Conservation (phyloP, 2,329 filamentous ascomycete genomes). For the Hypoxylon sp. region DNA sequence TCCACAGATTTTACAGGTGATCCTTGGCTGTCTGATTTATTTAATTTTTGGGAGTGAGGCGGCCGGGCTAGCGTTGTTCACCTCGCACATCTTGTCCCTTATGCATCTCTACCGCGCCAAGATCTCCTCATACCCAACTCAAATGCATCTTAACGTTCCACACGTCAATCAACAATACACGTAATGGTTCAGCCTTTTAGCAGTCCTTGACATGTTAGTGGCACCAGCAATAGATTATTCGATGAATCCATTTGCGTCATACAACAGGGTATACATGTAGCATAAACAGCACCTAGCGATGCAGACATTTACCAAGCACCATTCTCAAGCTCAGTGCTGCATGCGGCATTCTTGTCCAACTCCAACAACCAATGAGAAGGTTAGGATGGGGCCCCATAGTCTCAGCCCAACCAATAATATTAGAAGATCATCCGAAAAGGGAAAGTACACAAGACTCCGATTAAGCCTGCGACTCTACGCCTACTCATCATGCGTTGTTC, state of each 20-base stretch:
- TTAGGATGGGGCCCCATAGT: background rate
- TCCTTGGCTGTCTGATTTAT: conserved; percentile 25
- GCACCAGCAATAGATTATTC: background rate
- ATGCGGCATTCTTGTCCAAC: too few species aligned
- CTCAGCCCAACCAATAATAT: conserved; percentile 13
- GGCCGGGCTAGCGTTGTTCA: background rate
- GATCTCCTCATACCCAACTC: too few species aligned
- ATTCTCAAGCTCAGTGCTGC: too few species aligned
- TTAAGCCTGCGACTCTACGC: background rate
- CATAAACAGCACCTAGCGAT: too few species aligned
- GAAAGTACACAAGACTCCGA: conserved; percentile 7
- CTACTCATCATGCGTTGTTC: background rate
- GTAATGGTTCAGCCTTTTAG: background rate
- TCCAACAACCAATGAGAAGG: background rate
- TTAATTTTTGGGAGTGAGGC: conserved; percentile 30
- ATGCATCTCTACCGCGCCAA: too few species aligned
- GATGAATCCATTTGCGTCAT: background rate
- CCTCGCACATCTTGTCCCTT: too few species aligned
- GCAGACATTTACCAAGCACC: too few species aligned
- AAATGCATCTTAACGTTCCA: too few species aligned
- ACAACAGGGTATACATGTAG: too few species aligned
- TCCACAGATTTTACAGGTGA: conserved; percentile 7
- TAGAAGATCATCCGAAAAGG: conserved; percentile 12
- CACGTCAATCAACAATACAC: background rate
- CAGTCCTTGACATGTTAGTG: background rate